Evolutionary conservation across 345 rosid species (phyloP), one percentile per base, ranked within the genome.

Genomic region (Salix koriyanagi): DNA sequence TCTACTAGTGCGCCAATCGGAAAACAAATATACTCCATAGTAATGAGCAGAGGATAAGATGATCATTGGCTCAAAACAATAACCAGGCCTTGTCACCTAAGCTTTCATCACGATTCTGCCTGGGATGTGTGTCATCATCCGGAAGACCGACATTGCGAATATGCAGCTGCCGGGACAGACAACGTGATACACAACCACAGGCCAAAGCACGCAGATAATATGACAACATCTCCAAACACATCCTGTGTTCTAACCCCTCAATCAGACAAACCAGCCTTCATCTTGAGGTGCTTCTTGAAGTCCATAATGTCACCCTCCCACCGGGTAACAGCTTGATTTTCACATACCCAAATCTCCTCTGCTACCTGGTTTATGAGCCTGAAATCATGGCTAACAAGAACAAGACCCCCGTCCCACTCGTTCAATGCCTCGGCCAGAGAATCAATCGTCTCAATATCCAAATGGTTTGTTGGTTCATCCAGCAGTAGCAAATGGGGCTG

Each of bases 371-470:
- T 92, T 54, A 92, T 92, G 74, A 92, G 84, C 90, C 97, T 89
- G 87, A 92, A 92, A 75, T 92, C 97, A 41, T 92, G 97, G 84
- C 97, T 92, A 65, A 92, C 97, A 14, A 92, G 89, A 30, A 92
- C 97, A 84, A 92, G 2, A 41, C 97, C 95, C 18, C 97, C 95
- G 52, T 92, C 97, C 95, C 95, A 92, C 80, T 92, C 93, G 18
- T 89, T 92, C 85, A 92, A 76, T 37, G 97, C 97, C 76, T 92
- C 97, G 0, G 94, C 97, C 13, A 96, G 86, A 0, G 99, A 94
- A 79, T 96, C 99, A 0, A 94, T 96, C 2, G 99, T 96, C 86
- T 96, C 99, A 2, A 96, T 94, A 79, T 96, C 99, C 90, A 96
- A 81, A 81, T 96, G 99, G 77, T 96, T 94, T 1, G 99, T 96